phyloP scores from a whole-genome alignment of 2,329 filamentous ascomycete genomes.

The Acrodontium crateriforme region DNA sequence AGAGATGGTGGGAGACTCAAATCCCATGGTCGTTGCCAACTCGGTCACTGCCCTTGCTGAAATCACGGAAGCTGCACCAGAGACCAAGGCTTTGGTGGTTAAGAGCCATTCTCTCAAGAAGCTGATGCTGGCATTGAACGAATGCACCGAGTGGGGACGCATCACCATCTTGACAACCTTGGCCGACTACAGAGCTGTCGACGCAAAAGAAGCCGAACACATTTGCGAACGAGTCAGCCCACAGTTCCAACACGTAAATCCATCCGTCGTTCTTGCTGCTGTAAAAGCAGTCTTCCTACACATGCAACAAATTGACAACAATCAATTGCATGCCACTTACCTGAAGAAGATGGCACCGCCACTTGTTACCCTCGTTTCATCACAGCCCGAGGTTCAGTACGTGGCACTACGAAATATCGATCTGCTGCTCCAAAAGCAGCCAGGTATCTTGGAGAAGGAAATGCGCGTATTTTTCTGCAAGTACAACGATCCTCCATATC shows the following conservation, averaged over 20 bases:
- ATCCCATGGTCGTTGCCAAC: slow-evolving; percentile 98
- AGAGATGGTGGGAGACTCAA: slow-evolving; percentile 91
- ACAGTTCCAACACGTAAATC: slow-evolving; percentile 97
- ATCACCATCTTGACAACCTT: slow-evolving; percentile 86
- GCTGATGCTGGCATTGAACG: slow-evolving; percentile 87
- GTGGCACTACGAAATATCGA: slow-evolving; percentile 95
- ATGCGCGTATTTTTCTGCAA: slow-evolving; percentile 99
- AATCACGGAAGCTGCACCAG: slow-evolving; percentile 78
- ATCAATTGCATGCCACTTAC: slow-evolving; percentile 70
- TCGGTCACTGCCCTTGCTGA: slow-evolving; percentile 87
- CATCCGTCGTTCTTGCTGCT: slow-evolving; percentile 89
- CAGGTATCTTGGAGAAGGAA: slow-evolving; percentile 93
- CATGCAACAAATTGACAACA: slow-evolving; percentile 64
- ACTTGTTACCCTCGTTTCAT: slow-evolving; percentile 87
- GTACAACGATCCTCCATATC: slow-evolving; percentile 95
- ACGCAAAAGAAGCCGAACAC: slow-evolving; percentile 92
- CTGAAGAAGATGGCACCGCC: slow-evolving; percentile 98
- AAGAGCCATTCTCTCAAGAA: slow-evolving; percentile 80
- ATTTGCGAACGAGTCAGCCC: slow-evolving; percentile 93
- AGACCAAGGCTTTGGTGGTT: slow-evolving; percentile 75
- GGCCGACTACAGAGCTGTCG: slow-evolving; percentile 73
- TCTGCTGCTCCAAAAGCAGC: slow-evolving; percentile 84
- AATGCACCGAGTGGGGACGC: slow-evolving; percentile 96
- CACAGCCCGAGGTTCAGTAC: slow-evolving; percentile 93
- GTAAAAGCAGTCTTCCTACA: slow-evolving; percentile 97